Conservation (phyloP, 139 green algal species). For the Auxenochlorella protothecoides region DNA sequence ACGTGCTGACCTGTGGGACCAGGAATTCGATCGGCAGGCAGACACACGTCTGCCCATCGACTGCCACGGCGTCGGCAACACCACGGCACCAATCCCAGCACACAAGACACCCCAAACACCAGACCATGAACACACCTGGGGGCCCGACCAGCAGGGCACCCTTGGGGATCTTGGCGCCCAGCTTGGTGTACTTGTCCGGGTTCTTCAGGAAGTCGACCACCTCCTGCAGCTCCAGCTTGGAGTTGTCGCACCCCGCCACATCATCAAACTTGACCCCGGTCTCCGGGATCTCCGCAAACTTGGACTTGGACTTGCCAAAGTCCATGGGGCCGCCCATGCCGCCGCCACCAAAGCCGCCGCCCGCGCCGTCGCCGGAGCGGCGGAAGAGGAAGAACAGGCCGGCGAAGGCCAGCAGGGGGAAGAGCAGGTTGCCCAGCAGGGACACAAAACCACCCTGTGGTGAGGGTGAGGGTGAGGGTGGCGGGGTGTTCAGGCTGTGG, state of each 20-base stretch:
- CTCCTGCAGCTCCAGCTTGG: conserved; percentile 96
- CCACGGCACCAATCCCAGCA: not conserved
- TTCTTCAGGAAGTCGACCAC: conserved; percentile 94
- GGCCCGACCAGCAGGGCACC: conserved; percentile 84
- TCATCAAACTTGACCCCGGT: conserved; percentile 96
- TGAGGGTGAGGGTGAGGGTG: no score
- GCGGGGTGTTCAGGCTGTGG: no score
- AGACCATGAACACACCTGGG: conserved; percentile 85
- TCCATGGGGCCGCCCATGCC: conserved; percentile 91
- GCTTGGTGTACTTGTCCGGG: conserved; percentile 64
- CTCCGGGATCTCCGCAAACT: conserved; percentile 99
- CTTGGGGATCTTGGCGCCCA: conserved; percentile 87
- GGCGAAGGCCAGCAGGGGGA: conserved; percentile 95
- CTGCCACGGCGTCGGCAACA: not conserved
- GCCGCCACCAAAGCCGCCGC: conserved; percentile 38
- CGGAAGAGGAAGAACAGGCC: conserved; percentile 98
- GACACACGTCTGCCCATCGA: not conserved
- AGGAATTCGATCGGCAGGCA: not conserved
- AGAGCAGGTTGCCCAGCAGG: conserved; percentile 96
- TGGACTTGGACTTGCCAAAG: conserved; percentile 93
- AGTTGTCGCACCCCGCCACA: conserved; percentile 88
- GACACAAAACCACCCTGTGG: conserved; percentile 76
- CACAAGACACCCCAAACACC: conserved; percentile 19
- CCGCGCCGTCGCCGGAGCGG: conserved; percentile 23
- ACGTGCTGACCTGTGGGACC: no score